phyloP scores from a whole-genome alignment of 768 basidiomycete genomes.

The Mycena sanguinolenta region DNA sequence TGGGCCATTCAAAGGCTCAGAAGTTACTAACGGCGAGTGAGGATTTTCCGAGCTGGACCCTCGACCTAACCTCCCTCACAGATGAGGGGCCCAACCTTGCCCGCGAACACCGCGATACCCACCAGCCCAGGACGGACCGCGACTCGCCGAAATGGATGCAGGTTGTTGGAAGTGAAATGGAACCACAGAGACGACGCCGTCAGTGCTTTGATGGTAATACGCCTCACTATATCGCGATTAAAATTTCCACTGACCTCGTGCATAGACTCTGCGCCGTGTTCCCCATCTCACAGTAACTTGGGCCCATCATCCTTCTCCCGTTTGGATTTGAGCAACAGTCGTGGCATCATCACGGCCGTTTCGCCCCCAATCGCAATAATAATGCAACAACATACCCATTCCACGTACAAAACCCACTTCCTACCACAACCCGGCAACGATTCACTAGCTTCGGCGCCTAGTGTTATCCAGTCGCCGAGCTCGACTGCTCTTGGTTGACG shows the following conservation, averaged over 20 bases:
- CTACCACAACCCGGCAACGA: conserved; percentile 27
- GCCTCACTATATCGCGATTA: conserved; percentile 29
- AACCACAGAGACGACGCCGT: conserved; percentile 81
- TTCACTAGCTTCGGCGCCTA: conserved; percentile 30
- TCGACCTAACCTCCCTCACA: conserved; percentile 3
- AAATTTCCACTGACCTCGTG: conserved; percentile 16
- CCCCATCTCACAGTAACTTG: conserved; percentile 84
- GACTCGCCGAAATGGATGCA: conserved; percentile 67
- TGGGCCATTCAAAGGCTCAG: conserved; percentile 43
- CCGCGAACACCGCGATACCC: conserved; percentile 48
- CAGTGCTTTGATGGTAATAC: conserved; percentile 73
- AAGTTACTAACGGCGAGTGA: conserved; percentile 34
- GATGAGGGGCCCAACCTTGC: conserved; percentile 1
- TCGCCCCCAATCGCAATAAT: conserved; percentile 23
- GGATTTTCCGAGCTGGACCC: background rate
- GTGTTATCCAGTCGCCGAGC: conserved; percentile 12
- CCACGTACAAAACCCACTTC: conserved; percentile 44
- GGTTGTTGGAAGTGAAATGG: conserved; percentile 86
- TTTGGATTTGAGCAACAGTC: conserved; percentile 34
- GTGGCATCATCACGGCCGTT: conserved; percentile 31
- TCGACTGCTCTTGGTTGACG: conserved; percentile 2
- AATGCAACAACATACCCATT: conserved; percentile 46
- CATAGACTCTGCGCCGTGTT: conserved; percentile 78
- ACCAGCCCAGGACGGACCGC: conserved; percentile 69
- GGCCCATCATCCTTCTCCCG: conserved; percentile 73